A percentile compares a stretch with the other conserved stretches of the same genome.
Evolutionary conservation across 345 rosid genomes (phyloP).

Genomic region (Arabidopsis suecica): DNA sequence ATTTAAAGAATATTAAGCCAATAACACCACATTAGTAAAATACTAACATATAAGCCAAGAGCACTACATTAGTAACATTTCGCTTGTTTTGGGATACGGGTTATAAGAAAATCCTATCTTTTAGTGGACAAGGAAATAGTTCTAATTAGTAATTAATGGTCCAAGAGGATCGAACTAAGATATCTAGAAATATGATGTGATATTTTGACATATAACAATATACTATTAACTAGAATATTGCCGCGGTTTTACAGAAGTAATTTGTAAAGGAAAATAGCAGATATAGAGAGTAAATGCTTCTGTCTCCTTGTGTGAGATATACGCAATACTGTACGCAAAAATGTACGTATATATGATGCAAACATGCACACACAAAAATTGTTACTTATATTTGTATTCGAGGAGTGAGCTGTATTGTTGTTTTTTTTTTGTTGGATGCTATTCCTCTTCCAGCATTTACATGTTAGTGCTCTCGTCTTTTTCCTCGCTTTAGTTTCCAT

Average conservation of each 20-base stretch:
- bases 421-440: background rate
- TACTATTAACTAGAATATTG: background rate
- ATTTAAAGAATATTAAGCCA: background rate
- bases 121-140: background rate
- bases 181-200: background rate
- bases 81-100: background rate
- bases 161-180: background rate
- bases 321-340: background rate
- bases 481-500: slow-evolving; percentile 3
- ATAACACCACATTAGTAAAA: background rate
- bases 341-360: background rate
- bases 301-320: slow-evolving; percentile 9
- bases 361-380: background rate
- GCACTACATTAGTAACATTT: slow-evolving; percentile 1
- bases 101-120: background rate
- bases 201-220: background rate
- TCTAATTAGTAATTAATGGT: background rate
- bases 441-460: slow-evolving; percentile 32
- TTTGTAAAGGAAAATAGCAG: background rate
- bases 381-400: background rate
- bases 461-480: slow-evolving; percentile 19
- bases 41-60: background rate
- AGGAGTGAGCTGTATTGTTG: background rate
- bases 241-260: background rate
- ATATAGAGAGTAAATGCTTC: slow-evolving; percentile 15